A percentile compares a stretch with the other conserved stretches of the same genome.
phyloP scores from a whole-genome alignment of 2,329 filamentous ascomycete species.

The Aspergillus calidoustus region DNA sequence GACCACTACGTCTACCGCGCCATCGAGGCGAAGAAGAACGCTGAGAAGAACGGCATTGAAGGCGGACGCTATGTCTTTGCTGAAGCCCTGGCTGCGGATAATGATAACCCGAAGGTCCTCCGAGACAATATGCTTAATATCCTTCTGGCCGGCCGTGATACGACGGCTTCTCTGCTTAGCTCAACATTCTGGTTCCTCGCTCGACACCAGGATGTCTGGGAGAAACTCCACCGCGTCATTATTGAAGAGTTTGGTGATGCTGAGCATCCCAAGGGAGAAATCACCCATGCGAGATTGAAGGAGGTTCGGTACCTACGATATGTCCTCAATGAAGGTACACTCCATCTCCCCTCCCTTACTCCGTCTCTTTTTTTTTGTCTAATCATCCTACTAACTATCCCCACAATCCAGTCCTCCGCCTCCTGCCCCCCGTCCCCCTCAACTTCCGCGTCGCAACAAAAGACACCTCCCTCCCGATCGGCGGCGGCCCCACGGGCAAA shows the following conservation, averaged over 20 bases:
- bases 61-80: slow-evolving; percentile 54
- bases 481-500: slow-evolving; percentile 64
- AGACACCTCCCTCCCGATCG: slow-evolving; percentile 49
- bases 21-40: slow-evolving; percentile 40
- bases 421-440: slow-evolving; percentile 51
- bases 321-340: slow-evolving; percentile 19
- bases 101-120: slow-evolving; percentile 51
- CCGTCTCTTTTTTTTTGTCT: too few relatives aligned
- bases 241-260: slow-evolving; percentile 49
- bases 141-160: slow-evolving; percentile 58
- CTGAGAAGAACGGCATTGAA: slow-evolving; percentile 30
- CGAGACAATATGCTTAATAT: slow-evolving; percentile 57
- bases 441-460: slow-evolving; percentile 49
- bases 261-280: slow-evolving; percentile 37
- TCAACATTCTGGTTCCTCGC: slow-evolving; percentile 55
- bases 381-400: not conserved
- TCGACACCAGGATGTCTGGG: slow-evolving; percentile 42
- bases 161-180: slow-evolving; percentile 23
- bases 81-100: slow-evolving; percentile 53
- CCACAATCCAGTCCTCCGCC: slow-evolving; percentile 44
- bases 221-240: slow-evolving; percentile 41
- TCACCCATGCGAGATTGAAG: slow-evolving; percentile 51
- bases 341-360: too few relatives aligned
- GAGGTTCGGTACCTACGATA: slow-evolving; percentile 45
- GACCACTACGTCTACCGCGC: slow-evolving; percentile 55